A percentile compares a stretch with the other conserved stretches of the same genome.
These are phyloP conservation scores for Helichrysum umbraculigerum DNA, from an alignment of 129 eudicot genomes.

Conservation along the genomic window DNA sequence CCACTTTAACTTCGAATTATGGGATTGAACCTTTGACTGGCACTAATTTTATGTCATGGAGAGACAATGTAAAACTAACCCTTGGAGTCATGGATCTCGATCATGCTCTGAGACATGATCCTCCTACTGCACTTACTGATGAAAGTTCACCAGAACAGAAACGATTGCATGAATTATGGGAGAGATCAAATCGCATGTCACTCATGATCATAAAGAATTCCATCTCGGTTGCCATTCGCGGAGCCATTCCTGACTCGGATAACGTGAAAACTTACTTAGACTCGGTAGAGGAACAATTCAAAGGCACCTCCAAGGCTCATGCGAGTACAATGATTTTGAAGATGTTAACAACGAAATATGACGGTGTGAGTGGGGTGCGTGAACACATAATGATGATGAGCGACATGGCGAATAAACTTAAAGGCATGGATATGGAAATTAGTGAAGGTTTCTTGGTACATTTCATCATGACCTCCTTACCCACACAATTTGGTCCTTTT, in stretches of 20 bases:
- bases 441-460: not conserved
- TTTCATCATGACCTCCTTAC: not conserved
- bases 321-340: not conserved
- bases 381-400: conserved; percentile 11
- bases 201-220: not conserved
- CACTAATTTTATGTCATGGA: not conserved
- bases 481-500: not conserved
- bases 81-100: not conserved
- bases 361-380: not conserved
- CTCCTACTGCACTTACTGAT: not conserved
- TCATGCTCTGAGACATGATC: not conserved
- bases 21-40: too few species aligned
- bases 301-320: not conserved
- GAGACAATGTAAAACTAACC: not conserved
- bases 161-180: not conserved
- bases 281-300: not conserved
- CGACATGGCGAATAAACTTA: not conserved
- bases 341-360: not conserved
- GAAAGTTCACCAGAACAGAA: not conserved
- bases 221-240: not conserved
- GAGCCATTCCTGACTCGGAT: not conserved
- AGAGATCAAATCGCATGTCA: not conserved
- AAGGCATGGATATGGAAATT: not conserved
- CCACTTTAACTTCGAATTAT: too few species aligned
- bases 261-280: not conserved